Percentiles rank a stretch among this genome's conserved stretches.
phyloP scores from a whole-genome alignment of 2,329 filamentous ascomycete genomes.

The Mollisia scopiformis region DNA sequence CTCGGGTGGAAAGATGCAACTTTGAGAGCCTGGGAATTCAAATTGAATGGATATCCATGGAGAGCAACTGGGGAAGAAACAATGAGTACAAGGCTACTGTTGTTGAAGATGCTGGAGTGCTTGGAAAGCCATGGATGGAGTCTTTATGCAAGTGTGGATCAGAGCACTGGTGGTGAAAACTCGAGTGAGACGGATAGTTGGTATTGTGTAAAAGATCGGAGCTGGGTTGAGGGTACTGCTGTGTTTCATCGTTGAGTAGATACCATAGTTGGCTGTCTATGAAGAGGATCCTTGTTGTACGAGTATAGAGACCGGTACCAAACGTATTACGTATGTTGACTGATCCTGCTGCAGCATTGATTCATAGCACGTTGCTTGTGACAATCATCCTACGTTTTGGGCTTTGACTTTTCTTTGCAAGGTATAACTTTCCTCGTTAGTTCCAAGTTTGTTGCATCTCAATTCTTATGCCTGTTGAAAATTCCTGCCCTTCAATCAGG shows the following conservation, averaged over 20 bases:
- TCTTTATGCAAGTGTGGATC: conserved; percentile 43
- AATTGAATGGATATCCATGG: conserved; percentile 41
- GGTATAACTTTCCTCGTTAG: too few relatives aligned
- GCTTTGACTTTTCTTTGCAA: too few relatives aligned
- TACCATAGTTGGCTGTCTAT: not conserved
- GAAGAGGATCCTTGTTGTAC: not conserved
- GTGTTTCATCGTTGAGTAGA: conserved; percentile 28
- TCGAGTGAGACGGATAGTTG: conserved; percentile 29
- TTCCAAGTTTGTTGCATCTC: too few relatives aligned
- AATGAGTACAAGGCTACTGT: conserved; percentile 38
- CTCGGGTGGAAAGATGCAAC: conserved; percentile 27
- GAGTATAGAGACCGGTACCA: not conserved
- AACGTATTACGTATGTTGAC: too few relatives aligned
- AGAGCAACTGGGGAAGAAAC: conserved; percentile 38
- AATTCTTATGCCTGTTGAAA: too few relatives aligned
- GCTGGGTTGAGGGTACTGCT: conserved; percentile 26
- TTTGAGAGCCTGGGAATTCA: conserved; percentile 35
- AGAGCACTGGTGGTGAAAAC: conserved; percentile 30
- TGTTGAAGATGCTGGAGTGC: conserved; percentile 39
- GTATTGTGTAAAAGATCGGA: conserved; percentile 29
- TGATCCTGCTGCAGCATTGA: too few relatives aligned
- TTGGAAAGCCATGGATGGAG: conserved; percentile 42
- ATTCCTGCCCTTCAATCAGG: too few relatives aligned
- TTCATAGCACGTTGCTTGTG: too few relatives aligned
- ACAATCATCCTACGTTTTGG: too few relatives aligned